Base-by-base conservation (phyloP, 2,329 filamentous ascomycete species). In the Hymenoscyphus infarciens region DNA sequence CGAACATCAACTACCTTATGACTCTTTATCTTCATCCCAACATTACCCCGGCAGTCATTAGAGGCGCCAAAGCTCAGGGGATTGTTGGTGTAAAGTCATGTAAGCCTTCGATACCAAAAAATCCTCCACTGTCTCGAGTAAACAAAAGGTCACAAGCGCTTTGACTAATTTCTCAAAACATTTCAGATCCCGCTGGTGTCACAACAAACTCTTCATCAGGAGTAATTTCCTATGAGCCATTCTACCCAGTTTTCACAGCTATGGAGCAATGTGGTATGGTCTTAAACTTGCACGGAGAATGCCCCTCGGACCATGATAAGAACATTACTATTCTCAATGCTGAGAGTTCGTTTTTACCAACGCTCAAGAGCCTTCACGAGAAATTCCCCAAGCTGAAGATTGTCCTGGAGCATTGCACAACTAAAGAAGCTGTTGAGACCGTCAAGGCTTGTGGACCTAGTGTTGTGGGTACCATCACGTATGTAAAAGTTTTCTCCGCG, bases 221-320 rank as follows among this genome's bases (percentile, higher is more conserved):
- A 13, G 89, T 93, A 27, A 79, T 89, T 16, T 83, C 86, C 62
- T 85, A 91, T 71, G 85, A 87, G 64, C 77, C 81, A 35, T 94
- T 91, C 77, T 89, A 90, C 73, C 84, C 86, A 6, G 90, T 94
- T 15, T 96, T 98, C 73, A 84, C 82, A n/a, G 90, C 91, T 67
- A 97, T 98, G 93, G 89, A 97, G 74, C 79, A 87, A 64, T 85
- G 92, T 68, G 87, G 88, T 68, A 81, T 97, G 74, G 83, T 96
- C n/a, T 82, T 96, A 52, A 97, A 97, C 77, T 80, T 98, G n/a
- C 93, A 98, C 75, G 94, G 93, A 68, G 94, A 97, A 77, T 85
- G 88, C n/a, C 88, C 78, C 6, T 75, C 74, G 31, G 73, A 75
- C 60, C 71, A 72, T 13, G 69, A 67, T 2, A 72, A 74, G 56